These are phyloP conservation scores for Kokia cookei DNA, from an alignment of 441 rosid species.

Conservation along the genomic window DNA sequence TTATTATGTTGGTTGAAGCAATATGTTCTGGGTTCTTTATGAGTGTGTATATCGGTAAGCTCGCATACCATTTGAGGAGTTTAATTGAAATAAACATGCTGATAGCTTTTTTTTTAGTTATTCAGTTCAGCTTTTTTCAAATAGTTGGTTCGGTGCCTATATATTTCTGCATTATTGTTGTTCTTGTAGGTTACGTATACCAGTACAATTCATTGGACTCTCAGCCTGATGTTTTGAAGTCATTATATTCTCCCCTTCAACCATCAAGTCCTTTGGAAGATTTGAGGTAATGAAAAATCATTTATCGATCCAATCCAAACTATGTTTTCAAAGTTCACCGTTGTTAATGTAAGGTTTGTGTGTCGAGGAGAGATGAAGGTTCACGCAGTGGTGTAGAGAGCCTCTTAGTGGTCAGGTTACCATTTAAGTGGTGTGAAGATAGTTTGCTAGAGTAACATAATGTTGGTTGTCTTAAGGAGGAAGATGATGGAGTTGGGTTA, in stretches of 20 bases:
- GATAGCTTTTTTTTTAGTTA: not conserved
- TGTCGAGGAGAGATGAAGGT: no score
- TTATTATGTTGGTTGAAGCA: constrained; percentile 76
- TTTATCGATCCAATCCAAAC: not conserved
- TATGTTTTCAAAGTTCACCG: not conserved
- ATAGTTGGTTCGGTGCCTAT: not conserved
- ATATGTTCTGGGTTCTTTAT: constrained; percentile 72
- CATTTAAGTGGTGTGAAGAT: no score
- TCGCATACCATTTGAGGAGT: not conserved
- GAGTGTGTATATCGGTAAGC: constrained; percentile 84
- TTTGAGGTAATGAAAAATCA: constrained; percentile 50
- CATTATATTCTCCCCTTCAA: constrained; percentile 95
- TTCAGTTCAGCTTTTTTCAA: not conserved
- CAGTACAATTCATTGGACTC: constrained; percentile 85
- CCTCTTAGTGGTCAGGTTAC: no score
- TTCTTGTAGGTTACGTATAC: constrained; percentile 70
- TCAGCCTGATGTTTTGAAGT: constrained; percentile 91
- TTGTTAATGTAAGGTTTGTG: no score
- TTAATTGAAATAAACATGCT: not conserved
- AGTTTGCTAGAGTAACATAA: no score
- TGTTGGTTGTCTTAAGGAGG: no score
- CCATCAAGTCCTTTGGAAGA: constrained; percentile 91
- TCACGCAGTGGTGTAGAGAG: no score
- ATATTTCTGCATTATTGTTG: not conserved
- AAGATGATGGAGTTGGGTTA: no score